Evolutionary conservation across 225 moss, liverwort and hornwort species (phyloP), one percentile per base, ranked within the genome.

Genomic region (Pseudisothecium myosuroides): DNA sequence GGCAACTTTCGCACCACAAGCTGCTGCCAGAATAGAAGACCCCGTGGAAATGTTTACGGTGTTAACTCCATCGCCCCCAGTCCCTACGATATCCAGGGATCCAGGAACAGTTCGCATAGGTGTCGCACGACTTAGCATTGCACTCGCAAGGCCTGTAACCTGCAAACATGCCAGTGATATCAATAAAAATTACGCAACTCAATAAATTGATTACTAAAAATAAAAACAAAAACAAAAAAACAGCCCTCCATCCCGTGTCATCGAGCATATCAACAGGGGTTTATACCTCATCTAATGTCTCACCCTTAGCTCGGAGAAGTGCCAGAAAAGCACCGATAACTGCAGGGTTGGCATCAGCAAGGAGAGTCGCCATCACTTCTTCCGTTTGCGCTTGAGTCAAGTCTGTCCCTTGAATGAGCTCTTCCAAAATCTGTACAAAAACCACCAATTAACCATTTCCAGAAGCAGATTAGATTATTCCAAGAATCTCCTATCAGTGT

Each of bases 31-130:
- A 54, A 99, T 94, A 90, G 93, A 95, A 63, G 99, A 94, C 75
- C 99, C 99, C 14, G 99, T 99, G 56, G 99, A 99, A 84, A 99
- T 96, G 76, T 99, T 99, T 16, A 99, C 96, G 32, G 99, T 99
- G 86, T 96, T 94, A 24, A 95, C 91, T 86, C 99, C 99, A 91
- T 99, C 97, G 71, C 99, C 99, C 79, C 99, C 99, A 68, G 99
- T 99, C 36, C 99, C 99, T 36, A 99, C 99, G 32, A 99, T 99
- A 87, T 99, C 99, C 90, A 99, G 82, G 88, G 95, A 96, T 73
- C 96, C 96, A 55, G 89, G 87, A 64, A 96, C 76, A 84, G 94
- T 92, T 86, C 89, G 88, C 83, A 99, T 94, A 72, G 94, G 95
- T 55, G 96, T 91, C 47, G 95, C 96, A 84, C 94, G 92, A 80